phyloP scores from a whole-genome alignment of 2,329 filamentous ascomycete genomes.

The Fusarium sp. region DNA sequence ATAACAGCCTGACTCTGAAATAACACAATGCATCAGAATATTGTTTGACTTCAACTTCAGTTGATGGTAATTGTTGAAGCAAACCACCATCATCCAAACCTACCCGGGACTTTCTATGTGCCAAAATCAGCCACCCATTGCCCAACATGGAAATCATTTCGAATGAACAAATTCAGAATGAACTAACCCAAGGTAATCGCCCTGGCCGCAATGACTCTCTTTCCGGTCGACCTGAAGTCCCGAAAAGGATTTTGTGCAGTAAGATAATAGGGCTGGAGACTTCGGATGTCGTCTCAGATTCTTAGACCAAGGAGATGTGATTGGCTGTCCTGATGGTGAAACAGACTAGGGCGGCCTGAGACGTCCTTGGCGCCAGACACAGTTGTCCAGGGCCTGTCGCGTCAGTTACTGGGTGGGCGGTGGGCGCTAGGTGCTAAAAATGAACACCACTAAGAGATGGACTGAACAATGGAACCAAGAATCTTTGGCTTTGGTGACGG shows the following conservation, averaged over 20 bases:
- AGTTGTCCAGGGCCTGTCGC: conserved; percentile 8
- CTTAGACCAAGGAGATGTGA: conserved; percentile 8
- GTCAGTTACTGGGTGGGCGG: conserved; percentile 13
- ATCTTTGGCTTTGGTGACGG: not conserved
- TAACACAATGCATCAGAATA: not conserved
- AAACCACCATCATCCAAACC: not conserved
- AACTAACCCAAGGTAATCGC: too few relatives aligned
- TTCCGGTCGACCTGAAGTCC: conserved; percentile 11
- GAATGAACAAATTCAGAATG: not conserved
- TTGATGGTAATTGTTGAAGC: not conserved
- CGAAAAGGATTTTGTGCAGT: conserved; percentile 4
- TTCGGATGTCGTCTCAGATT: conserved; percentile 40
- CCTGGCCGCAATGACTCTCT: not conserved
- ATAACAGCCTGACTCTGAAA: not conserved
- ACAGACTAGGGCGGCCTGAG: conserved; percentile 43
- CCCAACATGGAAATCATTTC: not conserved
- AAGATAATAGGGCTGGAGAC: conserved; percentile 26
- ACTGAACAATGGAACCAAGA: not conserved
- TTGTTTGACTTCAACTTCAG: not conserved
- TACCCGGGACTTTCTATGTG: conserved; percentile 34
- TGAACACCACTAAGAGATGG: conserved; percentile 7
- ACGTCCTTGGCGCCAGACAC: conserved; percentile 33
- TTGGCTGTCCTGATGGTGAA: conserved; percentile 49
- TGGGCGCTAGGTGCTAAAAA: conserved; percentile 46
- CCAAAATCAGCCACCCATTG: not conserved